Percentiles rank a stretch among this genome's conserved stretches.
Evolutionary conservation across 208 protist genomes (phyloP).

Genomic region (Trypanosoma caninum): DNA sequence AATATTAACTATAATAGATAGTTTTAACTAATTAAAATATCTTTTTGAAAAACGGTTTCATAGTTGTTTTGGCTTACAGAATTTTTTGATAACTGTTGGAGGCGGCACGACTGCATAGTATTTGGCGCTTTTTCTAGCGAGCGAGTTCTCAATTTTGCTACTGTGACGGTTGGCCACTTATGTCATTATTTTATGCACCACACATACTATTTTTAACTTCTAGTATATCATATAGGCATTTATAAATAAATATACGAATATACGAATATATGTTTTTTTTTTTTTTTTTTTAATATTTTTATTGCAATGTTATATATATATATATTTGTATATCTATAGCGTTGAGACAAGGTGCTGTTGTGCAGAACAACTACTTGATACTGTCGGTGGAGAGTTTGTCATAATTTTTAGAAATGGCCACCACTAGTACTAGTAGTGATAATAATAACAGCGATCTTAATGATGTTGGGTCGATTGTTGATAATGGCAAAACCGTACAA

Average conservation of each 20-base stretch:
- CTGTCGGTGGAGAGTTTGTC: too few relatives aligned
- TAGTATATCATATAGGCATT: background rate
- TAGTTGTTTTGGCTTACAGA: slow-evolving; percentile 50
- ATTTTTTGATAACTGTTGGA: slow-evolving; percentile 40
- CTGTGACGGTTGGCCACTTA: slow-evolving; percentile 31
- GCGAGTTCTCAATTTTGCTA: slow-evolving; percentile 20
- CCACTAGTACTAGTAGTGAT: too few relatives aligned
- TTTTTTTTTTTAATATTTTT: background rate
- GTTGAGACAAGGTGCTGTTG: too few relatives aligned
- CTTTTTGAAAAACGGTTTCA: slow-evolving; percentile 23
- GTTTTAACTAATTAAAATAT: too few relatives aligned
- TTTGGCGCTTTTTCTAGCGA: slow-evolving; percentile 43
- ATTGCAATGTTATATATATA: background rate
- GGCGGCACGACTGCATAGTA: slow-evolving; percentile 54
- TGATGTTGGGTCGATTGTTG: too few relatives aligned
- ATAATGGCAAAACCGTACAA: too few relatives aligned
- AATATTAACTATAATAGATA: too few relatives aligned
- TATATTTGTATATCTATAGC: too few relatives aligned
- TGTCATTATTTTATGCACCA: slow-evolving; percentile 33
- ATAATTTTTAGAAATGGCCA: too few relatives aligned
- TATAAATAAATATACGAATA: slow-evolving; percentile 12
- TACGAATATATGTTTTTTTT: background rate
- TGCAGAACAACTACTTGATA: too few relatives aligned
- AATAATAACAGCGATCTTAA: too few relatives aligned
- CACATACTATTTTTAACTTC: too few relatives aligned